Conservation (phyloP, 2,329 filamentous ascomycete species). For the Tolypocladium endophyticum region DNA sequence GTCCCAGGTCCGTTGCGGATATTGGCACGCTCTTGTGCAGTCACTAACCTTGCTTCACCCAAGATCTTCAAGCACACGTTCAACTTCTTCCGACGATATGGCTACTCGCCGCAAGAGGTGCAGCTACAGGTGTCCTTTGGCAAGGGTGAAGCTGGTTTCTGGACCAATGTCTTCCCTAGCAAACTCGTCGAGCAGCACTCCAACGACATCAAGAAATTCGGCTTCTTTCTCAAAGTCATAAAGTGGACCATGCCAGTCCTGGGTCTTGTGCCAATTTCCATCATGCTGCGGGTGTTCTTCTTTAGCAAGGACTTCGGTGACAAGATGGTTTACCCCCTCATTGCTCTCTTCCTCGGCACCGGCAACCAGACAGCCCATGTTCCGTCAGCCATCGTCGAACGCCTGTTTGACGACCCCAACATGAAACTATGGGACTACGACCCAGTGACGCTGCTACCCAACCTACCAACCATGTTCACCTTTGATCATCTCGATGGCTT, state of each 20-base stretch:
- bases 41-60: conserved; percentile 3
- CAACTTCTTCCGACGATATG: conserved; percentile 50
- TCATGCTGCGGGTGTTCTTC: conserved; percentile 55
- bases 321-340: conserved; percentile 59
- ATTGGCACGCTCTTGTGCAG: background rate
- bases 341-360: conserved; percentile 64
- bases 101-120: conserved; percentile 44
- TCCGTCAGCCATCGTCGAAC: conserved; percentile 54
- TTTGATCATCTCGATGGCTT: conserved; percentile 53
- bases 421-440: conserved; percentile 53
- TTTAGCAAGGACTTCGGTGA: conserved; percentile 63
- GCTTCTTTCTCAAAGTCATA: conserved; percentile 43
- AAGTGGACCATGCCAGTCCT: conserved; percentile 50
- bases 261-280: conserved; percentile 50
- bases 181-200: conserved; percentile 44
- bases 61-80: conserved; percentile 59
- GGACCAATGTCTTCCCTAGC: conserved; percentile 56
- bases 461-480: conserved; percentile 54
- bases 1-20: conserved; percentile 16
- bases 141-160: conserved; percentile 49
- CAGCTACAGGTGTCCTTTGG: conserved; percentile 52
- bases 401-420: conserved; percentile 46
- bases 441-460: conserved; percentile 40
- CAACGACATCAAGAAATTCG: conserved; percentile 45
- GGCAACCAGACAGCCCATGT: conserved; percentile 67